A percentile compares a stretch with the other conserved stretches of the same genome.
phyloP scores from a whole-genome alignment of 2,329 filamentous ascomycete genomes.

The Cytospora mali region DNA sequence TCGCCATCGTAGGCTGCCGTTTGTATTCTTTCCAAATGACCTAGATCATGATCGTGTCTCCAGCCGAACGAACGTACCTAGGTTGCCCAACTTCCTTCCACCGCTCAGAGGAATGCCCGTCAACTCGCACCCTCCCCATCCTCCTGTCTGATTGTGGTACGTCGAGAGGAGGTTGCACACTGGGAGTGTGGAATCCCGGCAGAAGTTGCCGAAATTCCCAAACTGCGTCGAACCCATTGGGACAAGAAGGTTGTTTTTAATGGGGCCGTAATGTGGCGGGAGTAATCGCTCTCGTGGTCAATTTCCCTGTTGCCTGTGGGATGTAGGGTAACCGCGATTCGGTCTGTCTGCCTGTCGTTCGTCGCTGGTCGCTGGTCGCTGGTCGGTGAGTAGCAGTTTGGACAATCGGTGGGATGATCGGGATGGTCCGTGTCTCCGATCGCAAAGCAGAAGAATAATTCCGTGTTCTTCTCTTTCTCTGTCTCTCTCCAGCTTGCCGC shows the following conservation, averaged over 20 bases:
- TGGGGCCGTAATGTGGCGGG: slow-evolving; percentile 2
- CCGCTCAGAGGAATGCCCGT: slow-evolving; percentile 72
- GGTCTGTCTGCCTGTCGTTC: not conserved
- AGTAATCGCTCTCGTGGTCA: not conserved
- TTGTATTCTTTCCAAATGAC: not conserved
- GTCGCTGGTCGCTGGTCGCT: not conserved
- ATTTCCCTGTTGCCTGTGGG: not conserved
- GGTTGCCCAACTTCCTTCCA: slow-evolving; percentile 72
- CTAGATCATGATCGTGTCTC: not conserved
- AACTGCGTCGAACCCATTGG: slow-evolving; percentile 61
- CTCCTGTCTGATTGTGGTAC: slow-evolving; percentile 60
- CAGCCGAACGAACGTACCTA: slow-evolving; percentile 60
- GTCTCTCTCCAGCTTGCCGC: not conserved
- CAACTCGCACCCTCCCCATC: slow-evolving; percentile 72
- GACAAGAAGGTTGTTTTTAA: slow-evolving; percentile 10
- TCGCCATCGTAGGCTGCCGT: not conserved
- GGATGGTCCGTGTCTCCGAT: not conserved
- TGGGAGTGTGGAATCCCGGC: slow-evolving; percentile 79
- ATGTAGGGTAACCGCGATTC: not conserved
- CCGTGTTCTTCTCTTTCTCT: not conserved
- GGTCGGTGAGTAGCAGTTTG: not conserved
- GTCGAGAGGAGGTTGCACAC: slow-evolving; percentile 78
- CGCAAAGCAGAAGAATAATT: not conserved
- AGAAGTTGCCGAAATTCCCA: slow-evolving; percentile 70
- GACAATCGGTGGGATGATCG: slow-evolving; percentile 11